These are phyloP conservation scores for Nicotiana tomentosiformis DNA, from an alignment of 257 asterid species.

Conservation along the genomic window DNA sequence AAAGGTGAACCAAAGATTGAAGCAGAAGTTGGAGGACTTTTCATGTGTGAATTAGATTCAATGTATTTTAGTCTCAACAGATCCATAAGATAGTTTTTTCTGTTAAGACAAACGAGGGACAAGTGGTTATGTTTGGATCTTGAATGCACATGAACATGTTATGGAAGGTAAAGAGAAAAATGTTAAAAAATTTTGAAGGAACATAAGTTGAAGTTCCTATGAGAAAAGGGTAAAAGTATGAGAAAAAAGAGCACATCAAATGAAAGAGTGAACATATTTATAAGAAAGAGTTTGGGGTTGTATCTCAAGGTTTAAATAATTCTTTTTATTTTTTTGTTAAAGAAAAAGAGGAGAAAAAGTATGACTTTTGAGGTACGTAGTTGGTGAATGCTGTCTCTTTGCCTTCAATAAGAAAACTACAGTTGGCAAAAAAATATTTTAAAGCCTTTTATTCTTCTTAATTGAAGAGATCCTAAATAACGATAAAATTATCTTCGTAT, in stretches of 20 bases:
- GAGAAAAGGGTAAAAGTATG: conserved; percentile 12
- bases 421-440: conserved; percentile 32
- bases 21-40: conserved; percentile 3
- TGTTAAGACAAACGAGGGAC: neutral
- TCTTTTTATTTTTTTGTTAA: neutral
- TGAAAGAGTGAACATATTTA: neutral
- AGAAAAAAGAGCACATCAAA: neutral
- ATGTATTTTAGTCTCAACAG: conserved; percentile 14
- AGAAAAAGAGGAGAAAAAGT: neutral
- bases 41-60: conserved; percentile 24
- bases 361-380: conserved; percentile 12
- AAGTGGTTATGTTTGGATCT: conserved; percentile 17
- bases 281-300: neutral
- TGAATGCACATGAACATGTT: conserved; percentile 22
- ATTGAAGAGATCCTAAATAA: neutral
- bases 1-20: conserved; percentile 20
- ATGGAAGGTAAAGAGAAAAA: neutral
- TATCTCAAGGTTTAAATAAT: neutral
- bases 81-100: conserved; percentile 22
- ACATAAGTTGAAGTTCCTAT: conserved; percentile 6
- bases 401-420: conserved; percentile 8
- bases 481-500: fast-evolving
- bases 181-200: conserved; percentile 5
- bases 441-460: neutral
- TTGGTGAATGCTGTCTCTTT: conserved; percentile 29